These are phyloP conservation scores for Lactarius sp. DNA, from an alignment of 768 basidiomycete species.

Conservation along the genomic window DNA sequence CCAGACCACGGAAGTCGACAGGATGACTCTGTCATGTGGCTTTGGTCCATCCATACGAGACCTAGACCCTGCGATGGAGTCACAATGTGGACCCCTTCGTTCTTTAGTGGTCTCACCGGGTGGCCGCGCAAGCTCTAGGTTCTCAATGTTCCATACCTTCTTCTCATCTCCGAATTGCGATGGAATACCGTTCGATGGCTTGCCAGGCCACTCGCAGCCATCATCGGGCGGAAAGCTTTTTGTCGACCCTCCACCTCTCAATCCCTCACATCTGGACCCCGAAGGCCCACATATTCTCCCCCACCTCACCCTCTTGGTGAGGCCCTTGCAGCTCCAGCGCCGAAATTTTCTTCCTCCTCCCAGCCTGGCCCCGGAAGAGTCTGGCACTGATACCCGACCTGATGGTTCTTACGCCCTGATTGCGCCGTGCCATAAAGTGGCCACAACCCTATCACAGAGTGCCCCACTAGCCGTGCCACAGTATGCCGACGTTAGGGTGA, in stretches of 20 bases:
- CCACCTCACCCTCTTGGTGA: neutral
- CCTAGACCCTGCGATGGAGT: slow-evolving; percentile 8
- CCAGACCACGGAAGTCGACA: slow-evolving; percentile 17
- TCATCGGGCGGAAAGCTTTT: slow-evolving; percentile 4
- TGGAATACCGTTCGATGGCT: neutral
- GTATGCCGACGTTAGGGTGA: neutral
- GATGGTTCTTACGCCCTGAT: neutral
- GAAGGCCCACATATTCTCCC: neutral
- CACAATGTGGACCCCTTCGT: slow-evolving; percentile 6
- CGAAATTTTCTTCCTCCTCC: neutral
- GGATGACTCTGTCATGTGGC: slow-evolving; percentile 3
- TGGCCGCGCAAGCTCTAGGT: slow-evolving; percentile 1
- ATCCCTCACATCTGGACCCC: neutral
- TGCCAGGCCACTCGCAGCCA: neutral
- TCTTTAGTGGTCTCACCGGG: slow-evolving; percentile 5
- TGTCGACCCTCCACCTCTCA: neutral
- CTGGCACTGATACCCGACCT: neutral
- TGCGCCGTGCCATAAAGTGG: neutral
- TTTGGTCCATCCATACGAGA: neutral
- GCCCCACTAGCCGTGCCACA: neutral
- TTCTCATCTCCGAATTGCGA: slow-evolving; percentile 12
- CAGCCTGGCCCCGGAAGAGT: neutral
- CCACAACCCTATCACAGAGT: neutral
- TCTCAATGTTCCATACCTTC: slow-evolving; percentile 12
- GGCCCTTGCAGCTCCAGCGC: neutral